Evolutionary conservation across 306 rosid species (phyloP), one percentile per base, ranked within the genome.

Genomic region (Castanea mollissima): DNA sequence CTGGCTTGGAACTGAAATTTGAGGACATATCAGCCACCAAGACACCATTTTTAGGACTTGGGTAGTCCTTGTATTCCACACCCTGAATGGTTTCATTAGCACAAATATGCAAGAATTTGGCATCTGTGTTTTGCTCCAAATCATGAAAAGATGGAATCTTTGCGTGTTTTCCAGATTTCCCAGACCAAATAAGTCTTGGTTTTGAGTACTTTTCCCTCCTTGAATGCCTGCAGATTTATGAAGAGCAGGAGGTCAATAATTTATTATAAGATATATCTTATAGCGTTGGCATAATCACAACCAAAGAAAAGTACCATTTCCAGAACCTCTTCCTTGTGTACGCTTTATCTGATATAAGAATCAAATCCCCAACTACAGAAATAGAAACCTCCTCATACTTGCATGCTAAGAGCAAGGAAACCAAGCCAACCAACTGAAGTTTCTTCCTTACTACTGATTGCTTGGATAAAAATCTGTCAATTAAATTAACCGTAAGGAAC

Each of bases 391-490:
- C 99, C 78, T 96, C 99, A 67, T 96, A 90, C 68, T 96, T 96
- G 90, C 97, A 93, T 20, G 99, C 98, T 80, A 96, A 83, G 60
- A 96, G 99, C 99, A 93, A 89, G 44, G 98, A 94, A 77, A 96
- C 98, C 84, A 93, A 76, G 8, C 98, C 99, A 75, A 93, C 98
- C 86, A 96, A 78, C 81, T 96, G 99, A 83, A 96, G 99, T 78
- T 96, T 90, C 92, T 89, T 96, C 81, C 98, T 91, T 25, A 90
- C 83, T 8, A 93, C 89, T 25, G 85, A 71, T 55, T 88, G 87
- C 74, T 86, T 84, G 29, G 85, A 88, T 83, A 96, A 85, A 80
- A 93, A 96, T 84, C 99, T 86, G 65, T 96, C 98, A 72, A 93
- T 91, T 0, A 96, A 81, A 76, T 93, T 96, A 64, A 93, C 79